A percentile compares a stretch with the other conserved stretches of the same genome.
Conservation (phyloP, 306 rosid species). For the Citrullus mucosospermus region DNA sequence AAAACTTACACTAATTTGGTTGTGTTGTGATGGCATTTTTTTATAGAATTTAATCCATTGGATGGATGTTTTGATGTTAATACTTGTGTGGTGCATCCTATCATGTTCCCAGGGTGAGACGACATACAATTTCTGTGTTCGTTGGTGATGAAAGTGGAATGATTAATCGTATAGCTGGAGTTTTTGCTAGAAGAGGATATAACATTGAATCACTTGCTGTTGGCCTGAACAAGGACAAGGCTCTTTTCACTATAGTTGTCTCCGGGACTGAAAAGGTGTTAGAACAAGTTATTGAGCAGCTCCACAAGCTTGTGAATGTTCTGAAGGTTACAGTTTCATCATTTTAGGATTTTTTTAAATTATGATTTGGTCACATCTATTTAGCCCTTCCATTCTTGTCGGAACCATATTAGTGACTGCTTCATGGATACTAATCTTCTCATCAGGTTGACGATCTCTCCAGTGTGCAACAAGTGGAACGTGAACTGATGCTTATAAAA, state of each 20-base stretch:
- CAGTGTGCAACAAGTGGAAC: conserved; percentile 43
- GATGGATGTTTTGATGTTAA: not conserved
- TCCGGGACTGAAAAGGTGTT: conserved; percentile 41
- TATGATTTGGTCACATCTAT: not conserved
- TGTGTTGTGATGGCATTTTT: not conserved
- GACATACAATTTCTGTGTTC: conserved; percentile 47
- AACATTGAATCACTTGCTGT: conserved; percentile 57
- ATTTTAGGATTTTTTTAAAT: not conserved
- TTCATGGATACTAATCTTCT: not conserved
- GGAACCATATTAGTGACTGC: not conserved
- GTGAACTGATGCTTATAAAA: conserved; percentile 48
- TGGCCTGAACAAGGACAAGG: conserved; percentile 50
- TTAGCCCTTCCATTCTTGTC: not conserved
- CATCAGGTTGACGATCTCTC: conserved; percentile 47
- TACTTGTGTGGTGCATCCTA: not conserved
- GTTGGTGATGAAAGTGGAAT: conserved; percentile 65
- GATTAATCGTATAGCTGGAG: conserved; percentile 54
- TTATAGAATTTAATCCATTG: not conserved
- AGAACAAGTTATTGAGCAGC: conserved; percentile 47
- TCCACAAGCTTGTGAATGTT: conserved; percentile 48
- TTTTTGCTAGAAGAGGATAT: conserved; percentile 53
- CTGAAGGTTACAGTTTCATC: conserved; percentile 18
- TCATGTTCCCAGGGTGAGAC: conserved; percentile 28
- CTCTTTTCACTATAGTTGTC: conserved; percentile 51
- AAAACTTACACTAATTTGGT: not conserved